These are phyloP conservation scores for Helotiales sp. DNA, from an alignment of 2,329 filamentous ascomycete genomes.

Conservation along the genomic window DNA sequence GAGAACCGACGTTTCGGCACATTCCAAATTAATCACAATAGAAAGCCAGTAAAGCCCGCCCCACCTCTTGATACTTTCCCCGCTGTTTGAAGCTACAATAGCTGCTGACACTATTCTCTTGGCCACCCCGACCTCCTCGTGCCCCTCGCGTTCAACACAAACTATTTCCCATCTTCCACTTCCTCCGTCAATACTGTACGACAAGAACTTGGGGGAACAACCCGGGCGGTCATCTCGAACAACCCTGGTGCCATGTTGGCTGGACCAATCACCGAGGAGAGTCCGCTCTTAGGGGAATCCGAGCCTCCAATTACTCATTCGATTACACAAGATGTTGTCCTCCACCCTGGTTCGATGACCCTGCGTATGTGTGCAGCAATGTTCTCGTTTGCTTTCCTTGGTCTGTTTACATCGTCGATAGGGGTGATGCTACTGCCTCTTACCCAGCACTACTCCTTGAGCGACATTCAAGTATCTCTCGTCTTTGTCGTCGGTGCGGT, in stretches of 20 bases:
- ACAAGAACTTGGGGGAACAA: too few relatives aligned
- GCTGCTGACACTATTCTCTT: neutral
- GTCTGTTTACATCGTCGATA: neutral
- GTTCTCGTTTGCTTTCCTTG: conserved; percentile 3
- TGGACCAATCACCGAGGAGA: neutral
- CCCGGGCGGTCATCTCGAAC: too few relatives aligned
- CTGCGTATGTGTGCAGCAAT: neutral
- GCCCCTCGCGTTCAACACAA: neutral
- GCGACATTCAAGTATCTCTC: neutral
- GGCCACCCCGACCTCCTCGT: neutral
- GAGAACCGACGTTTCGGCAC: too few relatives aligned
- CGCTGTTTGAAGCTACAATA: neutral
- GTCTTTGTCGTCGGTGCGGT: neutral
- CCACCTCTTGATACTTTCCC: neutral
- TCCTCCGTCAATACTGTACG: too few relatives aligned
- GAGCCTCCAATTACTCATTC: neutral
- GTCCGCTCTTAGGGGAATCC: neutral
- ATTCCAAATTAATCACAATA: neutral
- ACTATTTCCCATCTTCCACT: too few relatives aligned
- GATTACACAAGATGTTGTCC: neutral
- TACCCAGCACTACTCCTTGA: neutral
- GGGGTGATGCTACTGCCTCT: neutral
- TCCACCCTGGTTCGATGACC: conserved; percentile 6
- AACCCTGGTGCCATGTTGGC: neutral
- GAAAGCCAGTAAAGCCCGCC: neutral